A percentile compares a stretch with the other conserved stretches of the same genome.
phyloP scores from a whole-genome alignment of 169 alveolate species.

The Cryptosporidium meleagridis region DNA sequence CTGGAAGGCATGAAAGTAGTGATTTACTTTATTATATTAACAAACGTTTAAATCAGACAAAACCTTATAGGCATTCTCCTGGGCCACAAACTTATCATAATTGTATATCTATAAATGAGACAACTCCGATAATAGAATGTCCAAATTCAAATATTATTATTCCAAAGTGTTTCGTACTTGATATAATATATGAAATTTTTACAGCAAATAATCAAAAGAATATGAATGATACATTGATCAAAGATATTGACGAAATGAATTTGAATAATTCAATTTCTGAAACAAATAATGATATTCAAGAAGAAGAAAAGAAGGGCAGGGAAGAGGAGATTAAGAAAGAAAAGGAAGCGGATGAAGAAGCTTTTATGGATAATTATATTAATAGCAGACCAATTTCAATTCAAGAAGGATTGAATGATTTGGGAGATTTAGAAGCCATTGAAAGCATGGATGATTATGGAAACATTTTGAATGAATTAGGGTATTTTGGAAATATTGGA shows the following conservation, averaged over 20 bases:
- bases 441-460: not conserved
- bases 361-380: not conserved
- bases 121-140: conserved; percentile 35
- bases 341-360: not conserved
- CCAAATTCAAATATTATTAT: conserved; percentile 1
- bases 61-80: conserved; percentile 55
- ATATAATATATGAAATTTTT: conserved; percentile 5
- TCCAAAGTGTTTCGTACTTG: conserved; percentile 28
- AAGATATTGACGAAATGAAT: not conserved
- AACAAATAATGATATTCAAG: not conserved
- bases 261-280: no score
- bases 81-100: conserved; percentile 17
- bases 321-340: not conserved
- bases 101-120: conserved; percentile 59
- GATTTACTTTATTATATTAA: conserved; percentile 20
- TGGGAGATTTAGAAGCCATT: conserved; percentile 3
- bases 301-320: not conserved
- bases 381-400: not conserved
- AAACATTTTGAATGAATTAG: not conserved
- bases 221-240: not conserved
- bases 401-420: not conserved
- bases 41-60: conserved; percentile 32
- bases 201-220: not conserved
- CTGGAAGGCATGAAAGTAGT: conserved; percentile 40
- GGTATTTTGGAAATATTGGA: conserved; percentile 17